phyloP scores from a whole-genome alignment of 768 basidiomycete species.

The Heimioporus sp. region DNA sequence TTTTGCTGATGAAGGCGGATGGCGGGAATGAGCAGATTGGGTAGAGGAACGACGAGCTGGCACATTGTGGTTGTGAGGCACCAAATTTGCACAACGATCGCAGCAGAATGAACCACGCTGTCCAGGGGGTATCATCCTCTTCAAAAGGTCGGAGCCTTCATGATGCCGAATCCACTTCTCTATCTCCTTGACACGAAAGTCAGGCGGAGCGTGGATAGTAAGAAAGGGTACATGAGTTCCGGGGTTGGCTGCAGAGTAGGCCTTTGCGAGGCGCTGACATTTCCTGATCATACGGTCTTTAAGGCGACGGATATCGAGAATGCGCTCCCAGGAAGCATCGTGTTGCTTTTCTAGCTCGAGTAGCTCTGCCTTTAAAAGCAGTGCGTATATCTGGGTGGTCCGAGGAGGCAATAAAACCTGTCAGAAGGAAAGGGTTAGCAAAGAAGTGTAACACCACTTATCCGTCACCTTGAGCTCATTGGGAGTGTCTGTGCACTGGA shows the following conservation, averaged over 20 bases:
- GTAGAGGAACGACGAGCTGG: slow-evolving; percentile 26
- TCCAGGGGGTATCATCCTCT: slow-evolving; percentile 16
- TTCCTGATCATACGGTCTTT: slow-evolving; percentile 85
- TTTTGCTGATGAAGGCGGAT: slow-evolving; percentile 24
- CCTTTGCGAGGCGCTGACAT: slow-evolving; percentile 61
- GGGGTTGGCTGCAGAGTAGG: slow-evolving; percentile 37
- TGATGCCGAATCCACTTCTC: slow-evolving; percentile 71
- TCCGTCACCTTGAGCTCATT: slow-evolving; percentile 67
- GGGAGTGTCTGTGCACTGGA: slow-evolving; percentile 75
- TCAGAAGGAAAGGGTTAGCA: slow-evolving; percentile 7
- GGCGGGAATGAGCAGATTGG: slow-evolving; percentile 26
- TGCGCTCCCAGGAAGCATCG: slow-evolving; percentile 60
- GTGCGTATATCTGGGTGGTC: slow-evolving; percentile 62
- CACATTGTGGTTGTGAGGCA: slow-evolving; percentile 30
- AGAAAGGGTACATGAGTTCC: slow-evolving; percentile 51
- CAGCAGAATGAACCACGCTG: slow-evolving; percentile 33
- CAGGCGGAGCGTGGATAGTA: slow-evolving; percentile 63
- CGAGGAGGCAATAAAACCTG: slow-evolving; percentile 69
- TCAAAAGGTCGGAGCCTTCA: slow-evolving; percentile 24
- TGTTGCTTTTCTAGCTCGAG: slow-evolving; percentile 59
- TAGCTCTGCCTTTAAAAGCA: slow-evolving; percentile 61
- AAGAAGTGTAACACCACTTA: neutral
- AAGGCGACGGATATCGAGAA: slow-evolving; percentile 71
- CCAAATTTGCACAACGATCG: slow-evolving; percentile 33
- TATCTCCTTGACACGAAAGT: slow-evolving; percentile 77